phyloP scores from a whole-genome alignment of 768 basidiomycete genomes.

The Tulasnella sp. region DNA sequence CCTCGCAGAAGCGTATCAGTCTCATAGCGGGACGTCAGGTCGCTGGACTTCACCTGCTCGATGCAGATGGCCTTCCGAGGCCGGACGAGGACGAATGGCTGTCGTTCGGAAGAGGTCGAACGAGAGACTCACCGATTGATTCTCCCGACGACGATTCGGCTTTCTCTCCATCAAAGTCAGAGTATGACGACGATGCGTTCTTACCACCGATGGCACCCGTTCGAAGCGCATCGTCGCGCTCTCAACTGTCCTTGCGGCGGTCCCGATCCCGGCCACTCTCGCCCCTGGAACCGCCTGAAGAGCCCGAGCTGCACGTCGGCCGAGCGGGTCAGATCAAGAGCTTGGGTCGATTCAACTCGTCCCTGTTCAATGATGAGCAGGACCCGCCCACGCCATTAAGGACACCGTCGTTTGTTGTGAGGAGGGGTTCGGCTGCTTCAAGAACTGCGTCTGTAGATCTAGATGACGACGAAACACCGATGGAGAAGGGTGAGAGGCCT shows the following conservation, averaged over 20 bases:
- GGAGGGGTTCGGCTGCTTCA: neutral
- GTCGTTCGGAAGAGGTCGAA: conserved; percentile 1
- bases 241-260: neutral
- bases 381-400: conserved; percentile 1
- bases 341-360: neutral
- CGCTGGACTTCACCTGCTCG: conserved; percentile 10
- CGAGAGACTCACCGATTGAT: too few relatives aligned
- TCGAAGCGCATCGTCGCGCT: neutral
- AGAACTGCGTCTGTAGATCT: neutral
- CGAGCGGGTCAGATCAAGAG: conserved; percentile 7
- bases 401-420: neutral
- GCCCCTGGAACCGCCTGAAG: neutral
- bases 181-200: too few relatives aligned
- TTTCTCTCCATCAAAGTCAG: neutral
- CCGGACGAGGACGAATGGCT: conserved; percentile 1
- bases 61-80: conserved; percentile 9
- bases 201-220: neutral
- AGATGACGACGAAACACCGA: too few relatives aligned
- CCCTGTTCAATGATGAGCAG: neutral
- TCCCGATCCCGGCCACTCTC: neutral
- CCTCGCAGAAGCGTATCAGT: conserved; percentile 17
- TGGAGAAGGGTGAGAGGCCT: too few relatives aligned
- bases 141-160: too few relatives aligned
- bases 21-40: conserved; percentile 17
- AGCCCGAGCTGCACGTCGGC: neutral